Conservation (phyloP, 1,284 basidiomycete genomes). For the Cryptococcus jaspeensis region DNA sequence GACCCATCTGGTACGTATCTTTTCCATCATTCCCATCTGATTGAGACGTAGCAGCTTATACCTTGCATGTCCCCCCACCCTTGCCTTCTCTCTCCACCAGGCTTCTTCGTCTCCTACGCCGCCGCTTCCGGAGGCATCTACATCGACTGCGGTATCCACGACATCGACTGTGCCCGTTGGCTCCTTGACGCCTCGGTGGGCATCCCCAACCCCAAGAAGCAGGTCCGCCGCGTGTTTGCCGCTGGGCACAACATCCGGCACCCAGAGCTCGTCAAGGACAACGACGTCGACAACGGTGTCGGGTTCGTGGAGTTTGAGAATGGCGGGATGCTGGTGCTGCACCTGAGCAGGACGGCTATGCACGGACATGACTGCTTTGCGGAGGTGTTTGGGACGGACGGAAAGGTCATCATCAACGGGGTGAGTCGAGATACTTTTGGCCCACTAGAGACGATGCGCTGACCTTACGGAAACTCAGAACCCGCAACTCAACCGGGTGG, state of each 20-base stretch:
- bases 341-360: conserved; percentile 29
- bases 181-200: conserved; percentile 20
- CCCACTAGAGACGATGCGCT: not conserved
- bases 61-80: too few species aligned
- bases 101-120: conserved; percentile 40
- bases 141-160: conserved; percentile 42
- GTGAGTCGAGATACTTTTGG: conserved; percentile 10
- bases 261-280: conserved; percentile 26
- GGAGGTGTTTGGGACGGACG: conserved; percentile 33
- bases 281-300: conserved; percentile 35
- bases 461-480: conserved; percentile 16
- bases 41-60: too few species aligned
- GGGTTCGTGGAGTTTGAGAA: conserved; percentile 28
- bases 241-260: conserved; percentile 28
- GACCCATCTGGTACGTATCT: conserved; percentile 20
- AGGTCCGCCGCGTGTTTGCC: conserved; percentile 31
- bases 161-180: conserved; percentile 35
- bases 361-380: conserved; percentile 33
- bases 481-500: conserved; percentile 26
- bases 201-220: conserved; percentile 13
- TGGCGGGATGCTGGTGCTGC: conserved; percentile 17
- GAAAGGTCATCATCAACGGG: conserved; percentile 32
- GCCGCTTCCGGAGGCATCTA: conserved; percentile 34
- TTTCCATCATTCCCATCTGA: not conserved
- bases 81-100: conserved; percentile 1